Conservation (phyloP, 2,329 filamentous ascomycete genomes). For the Aspergillus texensis region DNA sequence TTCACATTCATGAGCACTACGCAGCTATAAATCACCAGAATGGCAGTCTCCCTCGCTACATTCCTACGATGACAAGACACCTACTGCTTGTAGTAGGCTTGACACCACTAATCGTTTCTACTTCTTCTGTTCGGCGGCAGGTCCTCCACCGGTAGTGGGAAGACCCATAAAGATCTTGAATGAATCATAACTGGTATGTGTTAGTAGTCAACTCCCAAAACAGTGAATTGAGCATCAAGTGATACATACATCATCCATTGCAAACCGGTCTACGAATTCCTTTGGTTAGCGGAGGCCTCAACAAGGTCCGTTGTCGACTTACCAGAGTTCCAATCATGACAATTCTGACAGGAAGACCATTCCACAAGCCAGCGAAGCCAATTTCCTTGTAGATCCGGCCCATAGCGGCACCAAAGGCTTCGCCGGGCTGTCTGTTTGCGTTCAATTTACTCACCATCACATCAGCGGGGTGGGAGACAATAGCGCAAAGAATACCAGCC, state of each 20-base stretch:
- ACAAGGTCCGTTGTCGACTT: conserved; percentile 19
- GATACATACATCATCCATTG: conserved; percentile 89
- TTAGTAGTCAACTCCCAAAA: conserved; percentile 23
- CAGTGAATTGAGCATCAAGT: background rate
- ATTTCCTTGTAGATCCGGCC: conserved; percentile 83
- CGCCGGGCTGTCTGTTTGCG: conserved; percentile 72
- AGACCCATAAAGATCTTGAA: conserved; percentile 91
- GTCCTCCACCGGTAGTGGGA: conserved; percentile 75
- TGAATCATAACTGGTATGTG: conserved; percentile 60
- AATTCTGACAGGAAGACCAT: conserved; percentile 81
- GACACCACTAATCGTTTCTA: conserved; percentile 17
- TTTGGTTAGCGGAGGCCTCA: conserved; percentile 20
- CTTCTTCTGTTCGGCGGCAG: conserved; percentile 53
- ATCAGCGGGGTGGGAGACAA: conserved; percentile 78
- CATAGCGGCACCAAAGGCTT: conserved; percentile 76
- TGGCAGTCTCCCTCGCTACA: conserved; percentile 3
- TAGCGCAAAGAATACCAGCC: conserved; percentile 84
- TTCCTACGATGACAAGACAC: background rate
- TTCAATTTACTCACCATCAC: conserved; percentile 95
- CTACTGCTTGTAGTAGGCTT: background rate
- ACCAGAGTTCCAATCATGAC: conserved; percentile 80
- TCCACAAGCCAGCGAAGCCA: conserved; percentile 87
- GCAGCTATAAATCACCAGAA: background rate
- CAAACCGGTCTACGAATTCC: conserved; percentile 63
- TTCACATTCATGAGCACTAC: background rate